Base-by-base conservation (phyloP, 805 yeast genomes). In the Helenozyma baotianmanensis region DNA sequence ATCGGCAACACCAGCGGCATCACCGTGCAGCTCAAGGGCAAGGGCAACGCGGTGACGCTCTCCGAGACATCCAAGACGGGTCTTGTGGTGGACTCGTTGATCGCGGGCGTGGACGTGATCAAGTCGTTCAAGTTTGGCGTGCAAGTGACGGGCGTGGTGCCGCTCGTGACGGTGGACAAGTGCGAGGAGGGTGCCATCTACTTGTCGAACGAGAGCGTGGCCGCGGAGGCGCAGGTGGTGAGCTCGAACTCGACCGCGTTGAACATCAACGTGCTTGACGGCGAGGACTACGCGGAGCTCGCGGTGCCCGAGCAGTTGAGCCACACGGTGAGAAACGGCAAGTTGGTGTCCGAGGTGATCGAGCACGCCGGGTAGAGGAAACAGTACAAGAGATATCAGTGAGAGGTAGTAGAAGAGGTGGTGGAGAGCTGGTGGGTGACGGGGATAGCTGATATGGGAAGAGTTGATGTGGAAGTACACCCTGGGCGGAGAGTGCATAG, bases 281-380 rank as follows among this genome's bases (percentile, higher is more conserved):
- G 71, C 14, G 86, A 78, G 23, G 96, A 90, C 56, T 80, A 74
- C 60, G 74, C 69, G 33, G 99, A 92, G 60, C 64, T 78, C 34
- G 80, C 96, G 7, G 75, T 84, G 25, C 96, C 97, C 7, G 99
- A 92, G 62, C 98, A 92, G 65, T 73, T 92, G 60, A 76, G 77
- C 53, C 96, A 87, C 60, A 68, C 74, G 12, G 66, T 85, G 41
- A 67, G 61, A 33, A 57, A 62, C 27, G 92, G 90, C 18, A 73
- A 74, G 51, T 59, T 89, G 40, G 67, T 70, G 21, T 77, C 85
- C 45, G 70, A 74, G 41, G 81, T 88, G 43, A 95, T 86, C 29
- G 92, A 83, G 56, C 95, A 85, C 59, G 79, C 81, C 18, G 92
- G 89, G 41, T 85, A 29, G 26, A 9, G 21, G 4, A 19, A 13